Base-by-base conservation (phyloP, 352 stramenopile genomes). In the Phytophthora macrochlamydospora region DNA sequence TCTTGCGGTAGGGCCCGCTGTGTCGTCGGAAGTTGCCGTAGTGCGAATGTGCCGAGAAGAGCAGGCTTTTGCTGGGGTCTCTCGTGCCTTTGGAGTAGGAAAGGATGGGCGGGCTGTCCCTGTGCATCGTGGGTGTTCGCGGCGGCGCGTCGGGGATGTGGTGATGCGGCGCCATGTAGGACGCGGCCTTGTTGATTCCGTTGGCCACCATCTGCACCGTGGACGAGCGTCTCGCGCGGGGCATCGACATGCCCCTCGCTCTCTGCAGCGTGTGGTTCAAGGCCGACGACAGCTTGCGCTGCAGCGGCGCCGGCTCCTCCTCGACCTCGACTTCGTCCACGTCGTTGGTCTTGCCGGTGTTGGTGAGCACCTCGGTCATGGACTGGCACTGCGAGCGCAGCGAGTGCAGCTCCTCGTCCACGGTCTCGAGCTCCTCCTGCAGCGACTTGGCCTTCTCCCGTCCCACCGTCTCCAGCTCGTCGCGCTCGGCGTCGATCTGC, bases 21-120 rank as follows among this genome's bases (percentile, higher is more conserved):
- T 83, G 77, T 31, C 77, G 75, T 37, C 77, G 79, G 59, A 89
- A 89, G 59, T 77, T 77, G 57, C 61, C 77, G 49, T 83, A 74
- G 55, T 85, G 76, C 50, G 75, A 79, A 51, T 81, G 71, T 3
- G 77, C 73, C 33, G 71, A 62, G 46, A 73, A 60, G 31, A 79
- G 61, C 40, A 80, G 45, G 56, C 61, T 85, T 59, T 78, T 81
- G 18, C 63, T 72, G 14, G 62, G 40, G 54, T 82, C 74, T 4
- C 45, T 65, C 28, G 74, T 66, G 51, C 69, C 66, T 44, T 83
- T 79, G 9, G 51, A 38, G 59, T 83, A 77, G 31, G 77, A 76
- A 40, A 81, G 57, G 49, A 65, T 79, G n/a, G 65, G 68, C 48
- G 76, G 71, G 54, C 57, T 79, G 49, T 70, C 60, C 48, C 65